Percentiles rank a stretch among this genome's conserved stretches.
Conservation (phyloP, 2,329 filamentous ascomycete species). For the Diaporthe sp. region DNA sequence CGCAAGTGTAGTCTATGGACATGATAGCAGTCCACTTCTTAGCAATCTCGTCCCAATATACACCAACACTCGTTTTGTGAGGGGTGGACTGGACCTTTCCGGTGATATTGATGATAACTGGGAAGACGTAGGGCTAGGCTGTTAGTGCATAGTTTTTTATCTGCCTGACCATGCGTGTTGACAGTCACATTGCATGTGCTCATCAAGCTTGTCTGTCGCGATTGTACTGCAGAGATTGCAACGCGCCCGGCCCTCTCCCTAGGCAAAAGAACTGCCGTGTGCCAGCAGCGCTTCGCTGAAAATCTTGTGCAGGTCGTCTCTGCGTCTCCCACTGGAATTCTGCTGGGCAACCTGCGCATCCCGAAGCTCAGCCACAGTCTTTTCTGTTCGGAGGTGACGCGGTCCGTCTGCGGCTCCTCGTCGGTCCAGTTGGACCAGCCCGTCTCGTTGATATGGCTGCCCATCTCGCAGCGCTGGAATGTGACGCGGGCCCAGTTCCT, state of each 20-base stretch:
- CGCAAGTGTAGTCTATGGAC: background rate
- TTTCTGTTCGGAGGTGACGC: no score
- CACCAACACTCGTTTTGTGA: background rate
- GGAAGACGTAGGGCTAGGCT: background rate
- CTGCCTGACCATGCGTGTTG: conserved; percentile 27
- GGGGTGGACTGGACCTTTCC: background rate
- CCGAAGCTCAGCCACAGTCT: no score
- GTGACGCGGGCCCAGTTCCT: no score
- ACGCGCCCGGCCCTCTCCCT: conserved; percentile 16
- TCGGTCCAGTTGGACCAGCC: no score
- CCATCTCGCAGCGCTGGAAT: no score
- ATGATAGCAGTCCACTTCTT: background rate
- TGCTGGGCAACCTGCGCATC: no score
- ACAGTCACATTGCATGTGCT: conserved; percentile 26
- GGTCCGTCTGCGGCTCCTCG: no score
- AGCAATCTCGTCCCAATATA: background rate
- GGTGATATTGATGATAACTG: background rate
- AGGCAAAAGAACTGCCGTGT: conserved; percentile 22
- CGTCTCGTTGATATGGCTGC: no score
- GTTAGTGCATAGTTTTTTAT: background rate
- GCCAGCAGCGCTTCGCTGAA: no score
- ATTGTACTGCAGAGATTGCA: conserved; percentile 20
- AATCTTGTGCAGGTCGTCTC: no score
- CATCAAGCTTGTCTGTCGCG: conserved; percentile 19
- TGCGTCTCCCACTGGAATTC: no score